Percentiles rank a stretch among this genome's conserved stretches.
These are phyloP conservation scores for Hirsutella minnesotensis DNA, from an alignment of 2,329 filamentous ascomycete species.

Conservation along the genomic window DNA sequence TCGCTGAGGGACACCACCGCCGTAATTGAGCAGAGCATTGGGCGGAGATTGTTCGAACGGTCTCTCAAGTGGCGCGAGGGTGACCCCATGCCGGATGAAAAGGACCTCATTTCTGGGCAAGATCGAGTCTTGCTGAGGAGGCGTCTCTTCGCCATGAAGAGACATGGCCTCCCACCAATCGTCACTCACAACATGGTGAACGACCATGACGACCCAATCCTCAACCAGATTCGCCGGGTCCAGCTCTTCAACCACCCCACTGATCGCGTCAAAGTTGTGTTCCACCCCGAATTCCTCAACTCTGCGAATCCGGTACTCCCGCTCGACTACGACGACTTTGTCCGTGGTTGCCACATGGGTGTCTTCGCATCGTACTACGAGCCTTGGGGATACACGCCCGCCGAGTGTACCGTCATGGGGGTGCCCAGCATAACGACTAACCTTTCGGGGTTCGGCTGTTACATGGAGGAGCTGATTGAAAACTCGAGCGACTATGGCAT, in stretches of 20 bases:
- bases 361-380: slow-evolving; percentile 98
- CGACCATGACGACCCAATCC: slow-evolving; percentile 80
- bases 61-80: slow-evolving; percentile 94
- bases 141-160: slow-evolving; percentile 93
- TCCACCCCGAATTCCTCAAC: slow-evolving; percentile 96
- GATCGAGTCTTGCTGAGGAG: slow-evolving; percentile 88
- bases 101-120: slow-evolving; percentile 83
- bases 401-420: slow-evolving; percentile 98
- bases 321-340: slow-evolving; percentile 96
- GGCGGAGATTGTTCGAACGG: slow-evolving; percentile 87
- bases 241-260: slow-evolving; percentile 93
- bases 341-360: slow-evolving; percentile 89
- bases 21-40: slow-evolving; percentile 85
- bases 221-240: slow-evolving; percentile 91
- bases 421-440: slow-evolving; percentile 98
- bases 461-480: slow-evolving; percentile 98
- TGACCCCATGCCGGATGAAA: slow-evolving; percentile 86
- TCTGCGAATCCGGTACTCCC: slow-evolving; percentile 90
- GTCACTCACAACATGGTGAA: slow-evolving; percentile 99
- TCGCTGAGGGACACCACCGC: slow-evolving; percentile 86
- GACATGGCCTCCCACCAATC: slow-evolving; percentile 79
- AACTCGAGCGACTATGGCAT: slow-evolving; percentile 97
- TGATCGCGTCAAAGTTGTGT: slow-evolving; percentile 93
- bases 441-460: slow-evolving; percentile 93
- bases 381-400: slow-evolving; percentile 97